A percentile compares a stretch with the other conserved stretches of the same genome.
phyloP scores from a whole-genome alignment of 345 rosid species.

The Citrus unshiu region DNA sequence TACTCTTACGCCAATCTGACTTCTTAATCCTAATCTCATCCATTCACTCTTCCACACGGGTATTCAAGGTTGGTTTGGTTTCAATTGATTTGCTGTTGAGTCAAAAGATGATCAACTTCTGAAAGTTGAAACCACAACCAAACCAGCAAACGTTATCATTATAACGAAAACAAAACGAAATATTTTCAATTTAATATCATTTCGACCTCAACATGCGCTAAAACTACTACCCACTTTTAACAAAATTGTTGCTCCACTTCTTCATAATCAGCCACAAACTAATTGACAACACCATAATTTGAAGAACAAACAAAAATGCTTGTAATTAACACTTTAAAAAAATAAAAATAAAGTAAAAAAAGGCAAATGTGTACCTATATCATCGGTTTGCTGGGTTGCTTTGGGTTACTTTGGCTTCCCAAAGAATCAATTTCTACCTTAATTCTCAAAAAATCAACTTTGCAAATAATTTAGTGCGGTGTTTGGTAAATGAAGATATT shows the following conservation, averaged over 20 bases:
- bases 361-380: conserved; percentile 60
- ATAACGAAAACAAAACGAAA: background rate
- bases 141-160: background rate
- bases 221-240: background rate
- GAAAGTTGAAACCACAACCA: background rate
- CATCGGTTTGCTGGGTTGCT: conserved; percentile 67
- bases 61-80: background rate
- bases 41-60: background rate
- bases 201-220: background rate
- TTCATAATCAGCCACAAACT: too few species aligned
- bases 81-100: background rate
- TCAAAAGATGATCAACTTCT: background rate
- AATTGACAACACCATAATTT: background rate
- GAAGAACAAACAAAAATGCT: too few species aligned
- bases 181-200: background rate
- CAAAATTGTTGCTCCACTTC: background rate
- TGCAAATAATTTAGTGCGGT: too few species aligned
- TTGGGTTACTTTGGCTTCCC: too few species aligned
- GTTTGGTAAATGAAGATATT: too few species aligned
- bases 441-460: too few species aligned
- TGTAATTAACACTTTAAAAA: too few species aligned
- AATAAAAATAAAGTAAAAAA: background rate
- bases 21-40: background rate
- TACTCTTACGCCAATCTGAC: background rate
- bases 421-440: too few species aligned